Evolutionary conservation across 2,329 filamentous ascomycete species (phyloP).

Genomic region (Penicillium fuscoglaucum): DNA sequence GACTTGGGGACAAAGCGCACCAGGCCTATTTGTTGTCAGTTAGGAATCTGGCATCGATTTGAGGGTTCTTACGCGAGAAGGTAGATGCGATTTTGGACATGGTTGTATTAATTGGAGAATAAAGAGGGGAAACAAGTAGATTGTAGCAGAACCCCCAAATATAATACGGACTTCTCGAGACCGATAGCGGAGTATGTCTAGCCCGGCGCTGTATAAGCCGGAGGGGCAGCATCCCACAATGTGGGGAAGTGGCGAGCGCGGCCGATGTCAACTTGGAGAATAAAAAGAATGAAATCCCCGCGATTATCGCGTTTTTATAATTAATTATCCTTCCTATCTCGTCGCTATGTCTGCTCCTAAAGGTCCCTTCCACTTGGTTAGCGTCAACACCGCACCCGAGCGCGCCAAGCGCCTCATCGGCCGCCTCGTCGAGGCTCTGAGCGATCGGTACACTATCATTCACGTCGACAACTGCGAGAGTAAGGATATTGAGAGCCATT

Average conservation of each 20-base stretch:
- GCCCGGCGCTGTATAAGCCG: slow-evolving; percentile 24
- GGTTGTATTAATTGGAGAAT: not conserved
- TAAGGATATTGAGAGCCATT: slow-evolving; percentile 36
- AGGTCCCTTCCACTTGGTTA: slow-evolving; percentile 64
- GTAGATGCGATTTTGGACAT: slow-evolving; percentile 42
- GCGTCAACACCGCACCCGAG: slow-evolving; percentile 67
- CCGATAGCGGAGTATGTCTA: slow-evolving; percentile 28
- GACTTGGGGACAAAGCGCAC: slow-evolving; percentile 60
- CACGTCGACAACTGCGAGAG: slow-evolving; percentile 64
- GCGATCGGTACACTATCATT: slow-evolving; percentile 63
- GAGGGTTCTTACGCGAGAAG: slow-evolving; percentile 34
- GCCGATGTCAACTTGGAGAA: slow-evolving; percentile 10
- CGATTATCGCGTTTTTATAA: slow-evolving; percentile 17
- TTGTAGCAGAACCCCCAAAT: not conserved
- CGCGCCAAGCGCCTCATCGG: slow-evolving; percentile 64
- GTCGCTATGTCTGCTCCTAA: slow-evolving; percentile 41
- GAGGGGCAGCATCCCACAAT: slow-evolving; percentile 20
- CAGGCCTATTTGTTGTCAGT: slow-evolving; percentile 49
- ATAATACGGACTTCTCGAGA: not conserved
- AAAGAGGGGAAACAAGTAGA: not conserved
- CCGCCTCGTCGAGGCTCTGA: slow-evolving; percentile 60
- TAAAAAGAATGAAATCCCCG: slow-evolving; percentile 22
- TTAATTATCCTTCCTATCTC: not conserved
- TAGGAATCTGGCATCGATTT: not conserved
- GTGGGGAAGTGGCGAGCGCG: slow-evolving; percentile 20